Evolutionary conservation across 805 yeast species (phyloP), one percentile per base, ranked within the genome.

Genomic region (Vanderwaltozyma verrucispora): DNA sequence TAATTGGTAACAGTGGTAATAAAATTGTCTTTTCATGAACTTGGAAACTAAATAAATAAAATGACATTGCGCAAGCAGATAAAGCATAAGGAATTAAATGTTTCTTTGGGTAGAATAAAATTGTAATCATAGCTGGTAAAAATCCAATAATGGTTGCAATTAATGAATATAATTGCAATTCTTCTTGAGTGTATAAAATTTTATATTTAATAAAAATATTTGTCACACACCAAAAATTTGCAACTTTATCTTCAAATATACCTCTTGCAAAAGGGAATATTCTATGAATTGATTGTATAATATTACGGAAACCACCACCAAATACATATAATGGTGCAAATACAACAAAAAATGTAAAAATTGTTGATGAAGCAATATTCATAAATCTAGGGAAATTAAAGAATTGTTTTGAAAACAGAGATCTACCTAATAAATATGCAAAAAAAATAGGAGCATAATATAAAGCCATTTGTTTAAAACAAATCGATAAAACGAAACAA

Each of bases 191-290:
- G 50, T 82, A 80, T 0, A 68, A 35, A 4, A 60, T 49, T 45
- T 73, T 76, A 52, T 85, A 80, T 56, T 89, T 89, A 54, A 88
- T 57, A 10, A 86, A 44, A 1, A 81, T 66, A 56, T 92, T 92
- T 1, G 87, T 66, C n/a, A 95, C 80, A 59, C 97, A 88, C 99
- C 99, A 92, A 51, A 92, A 81, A 54, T 88, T 92, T 28, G 95
- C 95, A 13, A 92, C 97, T 56, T 92, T 92, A 55, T 92, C 97
- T 58, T 92, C 98, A 69, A 94, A 92, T 7, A 92, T 69, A 1
- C 98, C 98, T 54, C 97, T 72, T 32, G 77, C 74, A 47, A 92
- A 89, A 1, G 99, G 98, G 58, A 92, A 92, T 23, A 89, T 79
- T 44, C 97, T 71, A 30, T 83, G 94, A 20, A 59, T 45, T 1